Conservation (phyloP, 2,329 filamentous ascomycete species). For the Beauveria sp. region DNA sequence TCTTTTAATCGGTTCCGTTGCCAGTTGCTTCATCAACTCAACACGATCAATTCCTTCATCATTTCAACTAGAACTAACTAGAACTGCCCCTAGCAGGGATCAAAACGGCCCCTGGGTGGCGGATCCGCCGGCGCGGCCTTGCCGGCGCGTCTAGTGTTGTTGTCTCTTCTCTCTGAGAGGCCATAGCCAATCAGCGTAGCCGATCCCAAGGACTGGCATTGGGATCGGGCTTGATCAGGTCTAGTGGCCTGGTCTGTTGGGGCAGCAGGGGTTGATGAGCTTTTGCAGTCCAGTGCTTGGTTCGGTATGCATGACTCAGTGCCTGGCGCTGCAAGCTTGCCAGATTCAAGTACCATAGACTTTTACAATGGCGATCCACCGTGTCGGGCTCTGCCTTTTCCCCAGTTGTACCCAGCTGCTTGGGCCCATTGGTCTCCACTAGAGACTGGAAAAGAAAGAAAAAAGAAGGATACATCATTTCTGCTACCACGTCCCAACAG, state of each 20-base stretch:
- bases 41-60: no score
- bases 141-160: conserved; percentile 3
- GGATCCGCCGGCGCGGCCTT: conserved; percentile 5
- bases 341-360: not conserved
- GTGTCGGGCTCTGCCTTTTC: not conserved
- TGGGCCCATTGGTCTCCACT: not conserved
- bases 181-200: not conserved
- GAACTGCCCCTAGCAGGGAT: conserved; percentile 1
- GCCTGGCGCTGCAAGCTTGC: not conserved
- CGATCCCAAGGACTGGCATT: no score
- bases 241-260: not conserved
- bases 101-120: not conserved
- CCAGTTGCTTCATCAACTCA: no score
- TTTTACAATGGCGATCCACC: not conserved
- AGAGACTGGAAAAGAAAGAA: not conserved
- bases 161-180: not conserved
- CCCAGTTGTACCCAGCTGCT: not conserved
- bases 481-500: not conserved
- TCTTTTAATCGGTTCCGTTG: no score
- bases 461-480: not conserved
- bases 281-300: not conserved
- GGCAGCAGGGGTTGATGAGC: not conserved
- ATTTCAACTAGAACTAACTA: no score
- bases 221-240: not conserved
- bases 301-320: not conserved